Evolutionary conservation across 306 rosid species (phyloP).

Genomic region (Alnus rubra): DNA sequence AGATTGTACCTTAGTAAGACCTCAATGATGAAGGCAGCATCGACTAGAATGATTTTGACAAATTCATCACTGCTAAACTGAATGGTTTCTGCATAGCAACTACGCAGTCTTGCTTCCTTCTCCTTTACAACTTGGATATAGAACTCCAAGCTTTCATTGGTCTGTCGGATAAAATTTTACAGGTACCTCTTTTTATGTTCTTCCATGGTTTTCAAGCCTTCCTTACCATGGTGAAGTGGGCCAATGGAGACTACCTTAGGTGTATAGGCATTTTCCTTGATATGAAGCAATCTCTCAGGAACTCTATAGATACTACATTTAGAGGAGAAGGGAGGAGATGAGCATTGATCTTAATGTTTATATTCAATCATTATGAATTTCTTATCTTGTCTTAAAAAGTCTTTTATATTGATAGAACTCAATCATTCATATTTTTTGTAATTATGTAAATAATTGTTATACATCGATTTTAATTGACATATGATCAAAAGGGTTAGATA

Average conservation of each 20-base stretch:
- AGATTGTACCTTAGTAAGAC: slow-evolving; percentile 17
- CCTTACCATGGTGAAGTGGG: slow-evolving; percentile 33
- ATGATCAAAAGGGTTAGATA: too few relatives aligned
- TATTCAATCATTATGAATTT: too few relatives aligned
- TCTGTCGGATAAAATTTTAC: slow-evolving; percentile 23
- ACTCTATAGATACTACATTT: slow-evolving; percentile 30
- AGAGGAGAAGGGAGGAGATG: slow-evolving; percentile 16
- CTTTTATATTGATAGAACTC: too few relatives aligned
- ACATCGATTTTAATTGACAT: too few relatives aligned
- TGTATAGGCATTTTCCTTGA: slow-evolving; percentile 22
- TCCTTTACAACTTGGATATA: slow-evolving; percentile 2
- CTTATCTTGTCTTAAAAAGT: too few relatives aligned
- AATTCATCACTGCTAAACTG: slow-evolving; percentile 16
- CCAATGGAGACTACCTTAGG: slow-evolving; percentile 44
- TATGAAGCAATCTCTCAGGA: slow-evolving; percentile 24
- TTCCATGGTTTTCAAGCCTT: slow-evolving; percentile 35
- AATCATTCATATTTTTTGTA: too few relatives aligned
- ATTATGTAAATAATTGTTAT: too few relatives aligned
- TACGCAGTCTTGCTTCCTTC: slow-evolving; percentile 11
- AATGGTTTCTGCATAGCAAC: slow-evolving; percentile 26
- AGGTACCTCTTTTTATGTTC: slow-evolving; percentile 32
- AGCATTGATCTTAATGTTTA: too few relatives aligned
- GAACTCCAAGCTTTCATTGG: not conserved
- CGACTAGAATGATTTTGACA: slow-evolving; percentile 22
- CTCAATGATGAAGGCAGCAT: slow-evolving; percentile 38